Conservation (phyloP, 139 green algal species). For the Astrephomene gubernaculifera region DNA sequence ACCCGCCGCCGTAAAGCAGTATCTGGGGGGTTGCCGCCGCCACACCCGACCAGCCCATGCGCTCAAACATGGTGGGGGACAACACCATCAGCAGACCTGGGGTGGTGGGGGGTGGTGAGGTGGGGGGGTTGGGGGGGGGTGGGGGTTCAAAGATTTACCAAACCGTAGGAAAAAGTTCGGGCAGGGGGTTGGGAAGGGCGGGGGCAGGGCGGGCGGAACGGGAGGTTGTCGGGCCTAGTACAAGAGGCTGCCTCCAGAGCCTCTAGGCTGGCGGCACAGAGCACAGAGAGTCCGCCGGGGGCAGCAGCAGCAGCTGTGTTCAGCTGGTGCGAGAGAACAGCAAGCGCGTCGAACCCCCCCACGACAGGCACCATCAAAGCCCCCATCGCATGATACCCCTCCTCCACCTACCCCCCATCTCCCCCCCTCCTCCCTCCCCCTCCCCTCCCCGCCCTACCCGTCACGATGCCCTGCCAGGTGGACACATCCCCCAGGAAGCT, state of each 20-base stretch:
- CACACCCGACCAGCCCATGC: conserved; percentile 84
- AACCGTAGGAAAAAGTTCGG: neutral
- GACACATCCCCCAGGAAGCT: conserved; percentile 86
- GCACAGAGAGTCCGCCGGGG: no score
- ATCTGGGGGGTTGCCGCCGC: conserved; percentile 79
- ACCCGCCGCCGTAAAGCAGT: conserved; percentile 65
- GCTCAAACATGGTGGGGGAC: conserved; percentile 86
- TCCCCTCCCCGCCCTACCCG: neutral
- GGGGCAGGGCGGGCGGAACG: neutral
- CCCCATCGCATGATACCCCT: no score
- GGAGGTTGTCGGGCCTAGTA: neutral
- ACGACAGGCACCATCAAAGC: no score
- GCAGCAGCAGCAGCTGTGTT: no score
- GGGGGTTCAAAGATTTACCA: no score
- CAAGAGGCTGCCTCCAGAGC: no score
- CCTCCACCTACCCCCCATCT: no score
- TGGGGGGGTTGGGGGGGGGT: neutral
- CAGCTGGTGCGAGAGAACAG: no score
- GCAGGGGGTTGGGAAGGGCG: neutral
- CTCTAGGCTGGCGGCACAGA: no score
- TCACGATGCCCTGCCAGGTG: conserved; percentile 75
- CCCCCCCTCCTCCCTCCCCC: neutral
- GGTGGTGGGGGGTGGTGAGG: neutral
- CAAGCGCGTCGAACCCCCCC: no score
- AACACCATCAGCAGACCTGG: conserved; percentile 48